These are phyloP conservation scores for Bacterosira constricta DNA, from an alignment of 108 stramenopile species.

Conservation along the genomic window DNA sequence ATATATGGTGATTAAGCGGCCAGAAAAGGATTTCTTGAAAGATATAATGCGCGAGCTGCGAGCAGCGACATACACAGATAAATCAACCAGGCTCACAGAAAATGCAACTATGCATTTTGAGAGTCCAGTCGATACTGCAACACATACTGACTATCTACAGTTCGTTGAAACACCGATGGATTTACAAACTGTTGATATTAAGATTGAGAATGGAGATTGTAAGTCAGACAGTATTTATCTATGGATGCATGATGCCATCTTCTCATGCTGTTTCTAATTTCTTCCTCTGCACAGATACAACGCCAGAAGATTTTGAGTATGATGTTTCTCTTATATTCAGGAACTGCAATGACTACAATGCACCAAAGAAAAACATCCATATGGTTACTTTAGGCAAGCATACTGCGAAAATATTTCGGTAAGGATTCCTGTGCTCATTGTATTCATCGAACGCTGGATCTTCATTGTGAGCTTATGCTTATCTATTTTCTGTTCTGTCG, in stretches of 20 bases:
- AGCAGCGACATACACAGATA: slow-evolving; percentile 73
- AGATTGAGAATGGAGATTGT: slow-evolving; percentile 54
- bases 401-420: slow-evolving; percentile 67
- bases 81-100: slow-evolving; percentile 76
- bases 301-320: slow-evolving; percentile 80
- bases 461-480: not conserved
- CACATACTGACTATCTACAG: slow-evolving; percentile 71
- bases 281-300: slow-evolving; percentile 7
- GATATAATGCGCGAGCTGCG: slow-evolving; percentile 64
- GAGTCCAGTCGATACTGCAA: slow-evolving; percentile 67
- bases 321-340: slow-evolving; percentile 77
- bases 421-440: slow-evolving; percentile 6
- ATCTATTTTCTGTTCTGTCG: not conserved
- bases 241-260: not conserved
- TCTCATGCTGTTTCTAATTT: not conserved
- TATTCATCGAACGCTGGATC: not conserved
- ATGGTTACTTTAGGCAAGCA: slow-evolving; percentile 72
- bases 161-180: slow-evolving; percentile 76
- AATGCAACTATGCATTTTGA: slow-evolving; percentile 74
- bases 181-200: slow-evolving; percentile 76
- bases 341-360: slow-evolving; percentile 83
- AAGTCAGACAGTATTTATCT: slow-evolving; percentile 38
- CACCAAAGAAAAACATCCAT: slow-evolving; percentile 60
- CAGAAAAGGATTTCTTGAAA: slow-evolving; percentile 59
- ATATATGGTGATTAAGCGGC: slow-evolving; percentile 50